Base-by-base conservation (phyloP, 208 protist species). In the Balamuthia mandrillaris region DNA sequence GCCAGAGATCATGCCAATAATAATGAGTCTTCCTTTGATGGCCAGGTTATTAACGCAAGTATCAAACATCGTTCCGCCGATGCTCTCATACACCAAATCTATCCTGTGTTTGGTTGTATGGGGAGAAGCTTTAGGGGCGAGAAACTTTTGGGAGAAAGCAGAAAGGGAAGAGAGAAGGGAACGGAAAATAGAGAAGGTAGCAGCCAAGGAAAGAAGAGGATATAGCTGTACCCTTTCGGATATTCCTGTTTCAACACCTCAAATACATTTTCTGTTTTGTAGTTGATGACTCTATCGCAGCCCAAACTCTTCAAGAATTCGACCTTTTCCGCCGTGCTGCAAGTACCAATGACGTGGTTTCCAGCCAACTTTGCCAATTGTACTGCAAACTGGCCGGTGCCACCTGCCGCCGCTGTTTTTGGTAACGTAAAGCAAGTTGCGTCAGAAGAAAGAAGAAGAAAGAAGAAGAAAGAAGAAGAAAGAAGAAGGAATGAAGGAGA, bases 61-160 rank as follows among this genome's bases (percentile, higher is more conserved):
- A 12, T 97, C 90, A 31, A 96, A 91, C 41, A 93, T 90, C 12
- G 89, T 88, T 18, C 95, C 95, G n/a, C 95, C 95, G 14, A 97
- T 94, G 3, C 93, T 95, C 89, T 97, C 95, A 90, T 96, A 97
- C 45, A 94, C 94, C 58, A 96, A 52, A 58, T 95, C 93, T 35
- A 93, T 87, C n/a, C 95, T 41, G 14, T 44, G 31, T 29, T 58
- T 33, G 27, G n/a, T n/a, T n/a, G n/a, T n/a, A n/a, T n/a, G n/a
- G n/a, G n/a, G n/a, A n/a, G n/a, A n/a, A n/a, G n/a, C n/a, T n/a
- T n/a, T n/a, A n/a, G n/a, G n/a, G n/a, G n/a, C n/a, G n/a, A n/a
- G n/a, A n/a, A n/a, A n/a, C n/a, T n/a, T n/a, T n/a, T n/a, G n/a
- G n/a, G n/a, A n/a, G n/a, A n/a, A n/a, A n/a, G n/a, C n/a, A n/a